Percentiles rank a stretch among this genome's conserved stretches.
phyloP scores from a whole-genome alignment of 2,329 filamentous ascomycete genomes.

The Pyrenochaeta sp. region DNA sequence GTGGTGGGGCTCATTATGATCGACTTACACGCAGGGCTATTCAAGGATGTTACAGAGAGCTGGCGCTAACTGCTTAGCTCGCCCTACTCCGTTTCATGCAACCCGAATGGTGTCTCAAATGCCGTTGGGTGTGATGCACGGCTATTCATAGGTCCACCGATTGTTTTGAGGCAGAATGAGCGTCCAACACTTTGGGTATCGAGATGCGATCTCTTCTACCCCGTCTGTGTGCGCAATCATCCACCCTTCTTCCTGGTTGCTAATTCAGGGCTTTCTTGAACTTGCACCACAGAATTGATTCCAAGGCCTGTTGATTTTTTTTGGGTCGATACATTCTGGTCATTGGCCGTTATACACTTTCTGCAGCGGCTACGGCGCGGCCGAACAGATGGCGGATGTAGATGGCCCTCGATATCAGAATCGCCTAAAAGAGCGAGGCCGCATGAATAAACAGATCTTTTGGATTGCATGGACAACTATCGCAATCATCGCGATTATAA shows the following conservation, averaged over 20 bases:
- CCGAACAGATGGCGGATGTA: conserved; percentile 7
- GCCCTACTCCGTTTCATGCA: conserved; percentile 1
- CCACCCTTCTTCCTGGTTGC: not conserved
- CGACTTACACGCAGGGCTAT: not conserved
- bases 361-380: not conserved
- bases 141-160: not conserved
- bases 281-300: too few relatives aligned
- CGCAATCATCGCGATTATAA: conserved; percentile 11
- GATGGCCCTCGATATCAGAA: conserved; percentile 36
- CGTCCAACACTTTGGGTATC: not conserved
- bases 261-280: not conserved
- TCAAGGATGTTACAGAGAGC: too few relatives aligned
- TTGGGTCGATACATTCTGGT: not conserved
- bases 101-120: conserved; percentile 14
- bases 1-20: not conserved
- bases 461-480: conserved; percentile 22
- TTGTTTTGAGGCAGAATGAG: conserved; percentile 1
- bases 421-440: conserved; percentile 32
- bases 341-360: not conserved
- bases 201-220: not conserved
- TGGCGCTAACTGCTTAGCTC: not conserved
- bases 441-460: conserved; percentile 24
- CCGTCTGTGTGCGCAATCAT: not conserved
- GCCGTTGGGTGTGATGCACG: conserved; percentile 7
- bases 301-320: not conserved